Base-by-base conservation (phyloP, 495 filamentous ascomycete genomes). In the Lichina pygmaea region DNA sequence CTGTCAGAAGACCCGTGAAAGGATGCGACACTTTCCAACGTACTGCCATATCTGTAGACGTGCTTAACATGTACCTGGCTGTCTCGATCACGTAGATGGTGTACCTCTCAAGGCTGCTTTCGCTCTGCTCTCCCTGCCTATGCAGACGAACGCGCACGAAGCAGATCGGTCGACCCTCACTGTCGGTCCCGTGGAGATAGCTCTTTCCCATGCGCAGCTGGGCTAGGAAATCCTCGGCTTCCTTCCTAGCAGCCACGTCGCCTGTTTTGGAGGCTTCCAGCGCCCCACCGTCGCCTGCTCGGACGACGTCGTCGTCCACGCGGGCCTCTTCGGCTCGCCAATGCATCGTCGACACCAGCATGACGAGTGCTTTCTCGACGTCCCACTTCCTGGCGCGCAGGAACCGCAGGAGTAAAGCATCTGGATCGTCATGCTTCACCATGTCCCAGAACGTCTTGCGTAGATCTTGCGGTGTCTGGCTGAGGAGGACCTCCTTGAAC, bases 31-130 rank as follows among this genome's bases (percentile, higher is more conserved):
- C 41, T 16, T 13, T 8, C 34, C 38, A 34, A 73, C 79, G 66
- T 66, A 86, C 84, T 33, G 86, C 86, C 48, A 89, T 97, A 56
- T 97, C 89, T 38, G 93, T 70, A 3, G 80, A 82, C 43, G 72
- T 70, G 33, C 64, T 62, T 42, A 97, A 61, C 59, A 97, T 64
- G 60, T 92, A 70, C 41, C 89, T 69, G 17, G 84, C 82, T 16
- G 83, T 85, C 62, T 97, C 89, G 55, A 97, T 97, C 8, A 81
- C 70, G 57, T 86, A 94, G 17, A 95, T 85, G 0, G 89, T 97
- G 54, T 75, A 97, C 49, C 78, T 63, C 55, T 97, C 89, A 44
- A 94, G 53, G 48, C 71, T 73, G 48, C 76, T 66, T 54, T 82
- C 81, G 44, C 64, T 74, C 60, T 97, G 86, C 50, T 93, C 86